Percentiles rank a stretch among this genome's conserved stretches.
Conservation (phyloP, 371 early-diverging fungal genomes). For the Umbelopsis sp. region DNA sequence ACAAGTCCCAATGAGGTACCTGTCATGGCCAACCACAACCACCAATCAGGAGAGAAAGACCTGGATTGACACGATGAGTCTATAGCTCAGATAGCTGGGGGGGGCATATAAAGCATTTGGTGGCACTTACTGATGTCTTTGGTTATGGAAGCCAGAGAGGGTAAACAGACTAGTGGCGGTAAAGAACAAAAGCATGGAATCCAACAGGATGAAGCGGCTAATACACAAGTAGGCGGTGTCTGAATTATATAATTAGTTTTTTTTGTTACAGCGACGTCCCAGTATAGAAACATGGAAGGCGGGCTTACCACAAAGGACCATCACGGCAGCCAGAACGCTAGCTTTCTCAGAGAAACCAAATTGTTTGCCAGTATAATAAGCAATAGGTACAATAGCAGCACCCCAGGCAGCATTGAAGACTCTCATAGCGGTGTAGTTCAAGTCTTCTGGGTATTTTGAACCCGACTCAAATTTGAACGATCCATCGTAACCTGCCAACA, state of each 20-base stretch:
- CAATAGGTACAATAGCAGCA: slow-evolving; percentile 91
- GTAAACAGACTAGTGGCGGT: slow-evolving; percentile 86
- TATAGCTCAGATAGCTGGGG: no score
- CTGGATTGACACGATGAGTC: slow-evolving; percentile 31
- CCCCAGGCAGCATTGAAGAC: slow-evolving; percentile 92
- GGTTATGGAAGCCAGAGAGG: slow-evolving; percentile 75
- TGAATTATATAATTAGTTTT: slow-evolving; percentile 22
- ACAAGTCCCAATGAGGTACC: slow-evolving; percentile 94
- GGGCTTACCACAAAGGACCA: slow-evolving; percentile 79
- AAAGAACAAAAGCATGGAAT: slow-evolving; percentile 96
- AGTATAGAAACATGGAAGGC: no score
- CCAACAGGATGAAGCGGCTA: slow-evolving; percentile 96
- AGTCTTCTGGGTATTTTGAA: slow-evolving; percentile 76
- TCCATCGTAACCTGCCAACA: slow-evolving; percentile 89
- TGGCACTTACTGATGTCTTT: slow-evolving; percentile 61
- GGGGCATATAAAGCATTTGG: background rate
- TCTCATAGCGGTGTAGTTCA: slow-evolving; percentile 95
- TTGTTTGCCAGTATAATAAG: slow-evolving; percentile 88
- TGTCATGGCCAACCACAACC: slow-evolving; percentile 83
- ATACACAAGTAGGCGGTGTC: slow-evolving; percentile 91
- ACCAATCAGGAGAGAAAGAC: slow-evolving; percentile 87
- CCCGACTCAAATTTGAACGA: slow-evolving; percentile 93
- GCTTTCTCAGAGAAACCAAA: slow-evolving; percentile 70
- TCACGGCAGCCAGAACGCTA: slow-evolving; percentile 71
- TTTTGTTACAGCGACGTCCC: no score